Evolutionary conservation across 108 stramenopile genomes (phyloP).

Genomic region (Asterionellopsis glacialis): DNA sequence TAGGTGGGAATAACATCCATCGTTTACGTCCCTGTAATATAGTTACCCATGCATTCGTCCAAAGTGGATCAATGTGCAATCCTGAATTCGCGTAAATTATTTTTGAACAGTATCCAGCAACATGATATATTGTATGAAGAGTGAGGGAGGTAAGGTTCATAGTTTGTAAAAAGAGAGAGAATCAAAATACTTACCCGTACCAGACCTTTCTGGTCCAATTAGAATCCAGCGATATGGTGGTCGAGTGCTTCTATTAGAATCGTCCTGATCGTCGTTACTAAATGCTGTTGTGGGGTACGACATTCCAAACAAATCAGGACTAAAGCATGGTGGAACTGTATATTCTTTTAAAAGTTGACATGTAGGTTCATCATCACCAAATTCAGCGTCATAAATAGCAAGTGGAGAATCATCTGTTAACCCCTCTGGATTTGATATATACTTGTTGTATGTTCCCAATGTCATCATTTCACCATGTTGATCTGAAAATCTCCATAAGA

Average conservation of each 20-base stretch:
- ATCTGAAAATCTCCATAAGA: conserved; percentile 71
- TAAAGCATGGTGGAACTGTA: conserved; percentile 63
- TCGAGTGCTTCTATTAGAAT: conserved; percentile 11
- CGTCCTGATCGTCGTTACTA: conserved; percentile 18
- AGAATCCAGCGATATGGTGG: conserved; percentile 86
- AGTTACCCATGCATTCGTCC: conserved; percentile 85
- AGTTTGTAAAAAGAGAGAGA: too few relatives aligned
- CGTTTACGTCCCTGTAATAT: conserved; percentile 71
- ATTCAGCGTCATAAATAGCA: conserved; percentile 79
- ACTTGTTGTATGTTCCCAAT: conserved; percentile 62
- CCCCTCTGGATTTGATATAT: conserved; percentile 51
- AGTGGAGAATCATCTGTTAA: conserved; percentile 71
- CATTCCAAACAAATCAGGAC: conserved; percentile 67
- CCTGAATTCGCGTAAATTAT: neutral
- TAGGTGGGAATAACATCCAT: conserved; percentile 82
- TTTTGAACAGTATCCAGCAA: too few relatives aligned
- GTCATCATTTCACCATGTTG: conserved; percentile 74
- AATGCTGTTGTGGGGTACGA: neutral
- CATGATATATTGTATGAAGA: too few relatives aligned
- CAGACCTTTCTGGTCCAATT: conserved; percentile 70
- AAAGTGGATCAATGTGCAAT: conserved; percentile 80
- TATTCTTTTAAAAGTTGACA: conserved; percentile 48
- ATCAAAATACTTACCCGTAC: conserved; percentile 41
- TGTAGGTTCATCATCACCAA: conserved; percentile 45
- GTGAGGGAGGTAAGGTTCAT: too few relatives aligned